Evolutionary conservation across 2,329 filamentous ascomycete species (phyloP).

Genomic region (Fusarium sp.): DNA sequence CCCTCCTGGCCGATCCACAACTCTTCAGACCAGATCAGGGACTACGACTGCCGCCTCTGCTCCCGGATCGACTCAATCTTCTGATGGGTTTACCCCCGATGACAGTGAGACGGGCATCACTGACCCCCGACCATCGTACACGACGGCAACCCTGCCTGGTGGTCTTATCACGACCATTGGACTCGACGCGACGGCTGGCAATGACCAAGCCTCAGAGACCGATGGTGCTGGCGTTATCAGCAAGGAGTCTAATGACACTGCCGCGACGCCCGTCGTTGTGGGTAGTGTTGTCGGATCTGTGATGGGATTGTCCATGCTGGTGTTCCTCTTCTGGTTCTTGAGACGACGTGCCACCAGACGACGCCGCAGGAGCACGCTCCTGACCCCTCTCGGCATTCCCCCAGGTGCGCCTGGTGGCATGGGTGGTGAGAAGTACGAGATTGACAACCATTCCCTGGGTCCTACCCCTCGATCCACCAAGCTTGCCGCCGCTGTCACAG

Average conservation of each 20-base stretch:
- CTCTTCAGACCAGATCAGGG: constrained; percentile 29
- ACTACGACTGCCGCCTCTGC: constrained; percentile 31
- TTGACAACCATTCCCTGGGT: constrained; percentile 58
- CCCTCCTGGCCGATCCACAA: constrained; percentile 28
- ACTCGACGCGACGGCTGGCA: constrained; percentile 34
- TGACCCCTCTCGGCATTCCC: constrained; percentile 57
- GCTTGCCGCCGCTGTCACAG: constrained; percentile 43
- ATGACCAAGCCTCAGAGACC: constrained; percentile 32
- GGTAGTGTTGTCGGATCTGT: constrained; percentile 61
- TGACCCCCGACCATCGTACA: constrained; percentile 25
- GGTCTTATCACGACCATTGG: constrained; percentile 35
- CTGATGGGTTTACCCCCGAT: constrained; percentile 14
- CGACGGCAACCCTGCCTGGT: constrained; percentile 36
- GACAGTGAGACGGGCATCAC: constrained; percentile 28
- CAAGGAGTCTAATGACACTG: constrained; percentile 17
- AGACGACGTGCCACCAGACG: constrained; percentile 52
- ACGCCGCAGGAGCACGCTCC: constrained; percentile 56
- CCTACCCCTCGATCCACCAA: constrained; percentile 55
- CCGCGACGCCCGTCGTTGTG: constrained; percentile 52
- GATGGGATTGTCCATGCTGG: constrained; percentile 53
- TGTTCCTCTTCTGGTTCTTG: constrained; percentile 60
- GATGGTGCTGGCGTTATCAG: constrained; percentile 21
- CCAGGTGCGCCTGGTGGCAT: constrained; percentile 19
- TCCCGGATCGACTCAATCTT: constrained; percentile 29
- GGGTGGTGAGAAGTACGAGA: constrained; percentile 34